Conservation (phyloP, 148 eudicot species). For the Camellia japonica region DNA sequence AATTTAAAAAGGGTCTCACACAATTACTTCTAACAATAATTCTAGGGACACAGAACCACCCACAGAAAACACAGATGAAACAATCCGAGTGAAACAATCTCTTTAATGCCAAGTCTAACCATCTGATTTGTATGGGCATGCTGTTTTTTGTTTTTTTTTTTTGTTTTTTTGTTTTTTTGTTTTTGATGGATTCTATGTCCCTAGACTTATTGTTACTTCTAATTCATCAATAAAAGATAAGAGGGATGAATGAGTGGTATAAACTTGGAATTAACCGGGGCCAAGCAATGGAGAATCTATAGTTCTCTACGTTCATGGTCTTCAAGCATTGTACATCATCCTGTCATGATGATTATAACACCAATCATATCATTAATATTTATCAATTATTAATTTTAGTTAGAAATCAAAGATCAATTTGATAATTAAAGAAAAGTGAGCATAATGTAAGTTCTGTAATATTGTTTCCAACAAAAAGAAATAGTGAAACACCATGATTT, state of each 20-base stretch:
- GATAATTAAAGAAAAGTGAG: background rate
- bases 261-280: background rate
- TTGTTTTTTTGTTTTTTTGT: no score
- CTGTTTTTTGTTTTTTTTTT: no score
- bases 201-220: background rate
- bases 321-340: conserved; percentile 4
- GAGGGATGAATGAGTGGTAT: background rate
- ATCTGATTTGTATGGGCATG: no score
- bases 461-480: background rate
- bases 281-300: conserved; percentile 12
- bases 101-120: no score
- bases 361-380: background rate
- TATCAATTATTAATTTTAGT: background rate
- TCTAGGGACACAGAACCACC: no score
- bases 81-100: no score
- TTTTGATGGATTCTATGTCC: no score
- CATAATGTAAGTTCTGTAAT: background rate
- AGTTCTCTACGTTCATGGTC: background rate
- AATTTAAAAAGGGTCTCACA: background rate
- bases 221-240: background rate
- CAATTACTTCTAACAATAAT: background rate
- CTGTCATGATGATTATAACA: background rate
- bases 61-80: no score
- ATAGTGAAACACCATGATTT: background rate
- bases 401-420: background rate